These are phyloP conservation scores for Tolypocladium cylindrosporum DNA, from an alignment of 2,329 filamentous ascomycete species.

Conservation along the genomic window DNA sequence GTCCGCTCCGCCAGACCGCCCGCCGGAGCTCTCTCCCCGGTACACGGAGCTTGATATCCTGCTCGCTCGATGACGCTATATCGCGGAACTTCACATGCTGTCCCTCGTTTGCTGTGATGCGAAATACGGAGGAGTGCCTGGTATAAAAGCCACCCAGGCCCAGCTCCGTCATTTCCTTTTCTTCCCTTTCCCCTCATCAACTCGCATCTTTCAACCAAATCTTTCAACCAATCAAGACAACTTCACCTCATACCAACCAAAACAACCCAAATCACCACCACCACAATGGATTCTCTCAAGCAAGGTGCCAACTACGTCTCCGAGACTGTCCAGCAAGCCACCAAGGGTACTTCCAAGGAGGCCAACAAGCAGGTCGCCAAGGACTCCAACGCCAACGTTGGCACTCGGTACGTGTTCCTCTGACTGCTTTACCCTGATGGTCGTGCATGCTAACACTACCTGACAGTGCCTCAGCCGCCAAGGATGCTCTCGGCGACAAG, in stretches of 20 bases:
- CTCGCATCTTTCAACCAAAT: background rate
- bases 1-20: background rate
- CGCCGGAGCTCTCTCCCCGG: background rate
- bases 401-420: constrained; percentile 36
- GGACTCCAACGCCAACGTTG: constrained; percentile 40
- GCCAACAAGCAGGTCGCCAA: constrained; percentile 61
- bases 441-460: constrained; percentile 2
- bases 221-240: background rate
- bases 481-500: constrained; percentile 39
- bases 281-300: constrained; percentile 43
- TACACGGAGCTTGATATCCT: background rate
- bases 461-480: constrained; percentile 33
- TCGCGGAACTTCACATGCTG: background rate
- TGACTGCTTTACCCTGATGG: background rate
- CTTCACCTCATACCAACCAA: constrained; percentile 4
- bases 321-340: constrained; percentile 49
- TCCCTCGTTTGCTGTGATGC: background rate
- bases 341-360: constrained; percentile 52
- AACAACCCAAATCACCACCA: constrained; percentile 2
- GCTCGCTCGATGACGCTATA: background rate
- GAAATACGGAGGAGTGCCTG: background rate
- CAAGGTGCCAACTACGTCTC: constrained; percentile 58
- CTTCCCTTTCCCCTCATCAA: background rate
- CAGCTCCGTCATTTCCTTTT: background rate
- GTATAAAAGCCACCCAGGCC: background rate